These are phyloP conservation scores for Xylariaceae sp. DNA, from an alignment of 2,329 filamentous ascomycete genomes.

Conservation along the genomic window DNA sequence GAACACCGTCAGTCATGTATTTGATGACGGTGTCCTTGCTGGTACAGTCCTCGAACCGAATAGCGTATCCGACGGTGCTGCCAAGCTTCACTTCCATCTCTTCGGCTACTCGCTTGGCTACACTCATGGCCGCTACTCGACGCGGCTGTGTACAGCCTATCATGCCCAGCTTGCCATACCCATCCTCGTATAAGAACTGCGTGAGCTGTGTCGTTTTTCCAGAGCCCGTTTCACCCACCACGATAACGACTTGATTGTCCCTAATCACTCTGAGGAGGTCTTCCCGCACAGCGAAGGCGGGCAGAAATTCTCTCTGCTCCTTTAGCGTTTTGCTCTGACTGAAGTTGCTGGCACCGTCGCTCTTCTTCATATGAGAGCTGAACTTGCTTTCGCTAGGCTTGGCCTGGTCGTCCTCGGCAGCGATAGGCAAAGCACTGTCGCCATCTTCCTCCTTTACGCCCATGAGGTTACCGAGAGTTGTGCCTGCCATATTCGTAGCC, in stretches of 20 bases:
- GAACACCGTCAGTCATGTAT: conserved; percentile 97
- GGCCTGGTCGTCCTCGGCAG: conserved; percentile 64
- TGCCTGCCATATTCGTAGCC: conserved; percentile 88
- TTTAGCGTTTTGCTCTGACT: conserved; percentile 85
- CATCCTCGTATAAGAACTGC: conserved; percentile 93
- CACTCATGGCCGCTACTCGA: conserved; percentile 97
- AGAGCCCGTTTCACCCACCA: conserved; percentile 94
- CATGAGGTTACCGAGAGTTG: conserved; percentile 89
- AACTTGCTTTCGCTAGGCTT: conserved; percentile 73
- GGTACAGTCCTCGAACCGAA: conserved; percentile 97
- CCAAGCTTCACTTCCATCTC: conserved; percentile 96
- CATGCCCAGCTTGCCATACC: conserved; percentile 81
- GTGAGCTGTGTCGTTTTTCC: conserved; percentile 97
- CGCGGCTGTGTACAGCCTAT: conserved; percentile 96
- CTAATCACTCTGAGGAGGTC: conserved; percentile 87
- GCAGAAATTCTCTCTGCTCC: conserved; percentile 89
- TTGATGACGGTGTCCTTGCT: conserved; percentile 95
- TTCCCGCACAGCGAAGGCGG: conserved; percentile 93
- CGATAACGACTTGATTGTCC: conserved; percentile 95
- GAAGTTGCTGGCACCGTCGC: conserved; percentile 81
- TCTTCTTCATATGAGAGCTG: conserved; percentile 83
- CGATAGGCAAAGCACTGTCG: conserved; percentile 78
- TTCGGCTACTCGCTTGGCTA: conserved; percentile 95
- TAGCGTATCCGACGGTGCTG: conserved; percentile 87
- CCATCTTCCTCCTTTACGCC: conserved; percentile 90